Evolutionary conservation across 345 rosid genomes (phyloP), one percentile per base, ranked within the genome.

Genomic region (Pugionium cornutum): DNA sequence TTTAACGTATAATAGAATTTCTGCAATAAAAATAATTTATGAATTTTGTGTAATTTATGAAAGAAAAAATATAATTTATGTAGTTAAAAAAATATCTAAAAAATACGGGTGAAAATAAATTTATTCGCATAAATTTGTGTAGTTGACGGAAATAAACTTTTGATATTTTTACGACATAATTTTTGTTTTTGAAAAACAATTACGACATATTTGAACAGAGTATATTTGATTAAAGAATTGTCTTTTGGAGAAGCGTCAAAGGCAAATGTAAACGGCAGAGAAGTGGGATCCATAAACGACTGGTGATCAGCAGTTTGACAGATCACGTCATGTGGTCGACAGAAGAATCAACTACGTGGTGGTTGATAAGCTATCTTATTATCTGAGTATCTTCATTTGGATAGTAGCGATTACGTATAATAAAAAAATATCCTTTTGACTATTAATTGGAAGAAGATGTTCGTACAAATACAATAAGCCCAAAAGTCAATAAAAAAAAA

Each of bases 281-380:
- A 31, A 7, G 28, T 5, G 60, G 71, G 66, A 6, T 67, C 62
- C 48, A 18, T 1, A 1, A 32, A 58, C 4, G 76, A 58, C 48
- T 35, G 66, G 66, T 59, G 76, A 72, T 72, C 76, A 65, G 76
- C 60, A 40, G 54, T 27, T 58, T 72, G 71, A 65, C 76, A 72
- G 71, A 72, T 72, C 76, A 65, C 50, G 72, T 65, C 71, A 72
- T 65, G 66, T 65, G 76, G 76, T 51, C 36, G 76, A 58, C 49
- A 1, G 48, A 18, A 64, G 55, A 72, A 43, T 41, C 76, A 43
- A 57, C 66, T 4, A 72, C 76, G 76, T 72, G 66, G 66, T 51
- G 44, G 72, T 66, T 72, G 76, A 72, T 72, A 72, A 65, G 71
- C 62, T 58, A 72, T 72, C 76, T 51, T 18, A 18, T 65, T 58